Base-by-base conservation (phyloP, 495 filamentous ascomycete genomes). In the Schizothecium vesticola region DNA sequence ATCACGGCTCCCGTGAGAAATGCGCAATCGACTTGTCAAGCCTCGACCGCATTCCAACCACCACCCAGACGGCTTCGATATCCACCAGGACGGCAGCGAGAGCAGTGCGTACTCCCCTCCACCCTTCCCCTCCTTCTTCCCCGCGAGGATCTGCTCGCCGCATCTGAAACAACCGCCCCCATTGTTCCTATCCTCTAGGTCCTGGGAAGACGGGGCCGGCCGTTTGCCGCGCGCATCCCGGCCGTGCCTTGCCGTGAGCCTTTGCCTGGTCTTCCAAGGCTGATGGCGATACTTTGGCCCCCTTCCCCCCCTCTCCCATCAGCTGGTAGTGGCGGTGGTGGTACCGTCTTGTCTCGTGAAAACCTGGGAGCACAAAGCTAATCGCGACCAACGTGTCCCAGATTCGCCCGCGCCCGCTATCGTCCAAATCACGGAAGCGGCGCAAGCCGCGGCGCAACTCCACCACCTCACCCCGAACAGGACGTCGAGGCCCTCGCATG, bases 1-100 rank as follows among this genome's bases (percentile, higher is more conserved):
- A 19, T 56, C 64, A 65, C 55, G 25, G 13, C 25, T 11, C 28
- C 56, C 43, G 51, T 56, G 65, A 78, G 77, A 78, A 72, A 81
- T 81, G 80, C 74, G 77, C 74, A 81, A 77, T 74, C 74, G 75
- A 61, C 69, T 80, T 43, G 61, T 76, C 58, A 80, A 78, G 69
- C 61, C 70, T 69, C 75, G 76, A 62, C 67, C 75, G 59, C 69
- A 74, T 75, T 75, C 76, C 69, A 72, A 69, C 67, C 71, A 73
- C 61, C 72, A 74, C 26, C 65, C 72, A 22, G 43, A 51, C 43
- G 71, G 28, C 57, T 77, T 77, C 65, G 70, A 72, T 6, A 71
- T 74, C 29, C 72, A 77, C 64, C 72, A 75, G 56, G 72, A 75
- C 73, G 59, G 72, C 72, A 61, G 72, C 70, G 67, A 78, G 71